phyloP scores from a whole-genome alignment of 2,329 filamentous ascomycete genomes.

The Beauveria bassiana region DNA sequence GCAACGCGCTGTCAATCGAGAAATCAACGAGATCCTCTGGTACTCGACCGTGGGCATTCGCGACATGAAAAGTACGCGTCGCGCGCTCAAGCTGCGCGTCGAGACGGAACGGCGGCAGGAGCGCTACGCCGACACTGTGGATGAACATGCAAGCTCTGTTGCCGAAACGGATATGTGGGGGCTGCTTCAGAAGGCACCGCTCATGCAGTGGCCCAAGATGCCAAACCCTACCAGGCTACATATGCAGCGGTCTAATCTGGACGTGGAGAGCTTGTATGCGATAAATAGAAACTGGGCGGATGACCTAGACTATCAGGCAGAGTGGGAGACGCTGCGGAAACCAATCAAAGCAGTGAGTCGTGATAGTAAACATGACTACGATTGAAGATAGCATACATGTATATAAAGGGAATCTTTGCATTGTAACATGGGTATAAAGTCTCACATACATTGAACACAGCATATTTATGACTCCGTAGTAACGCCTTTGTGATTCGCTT shows the following conservation, averaged over 20 bases:
- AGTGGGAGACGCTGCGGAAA: slow-evolving; percentile 33
- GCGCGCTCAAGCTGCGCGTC: slow-evolving; percentile 31
- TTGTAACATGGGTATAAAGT: slow-evolving; percentile 3
- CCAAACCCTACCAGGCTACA: slow-evolving; percentile 14
- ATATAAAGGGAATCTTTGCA: background rate
- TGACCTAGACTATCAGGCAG: slow-evolving; percentile 27
- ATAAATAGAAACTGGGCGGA: slow-evolving; percentile 32
- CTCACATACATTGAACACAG: background rate
- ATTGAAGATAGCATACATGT: background rate
- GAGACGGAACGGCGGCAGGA: slow-evolving; percentile 35
- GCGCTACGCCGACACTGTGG: slow-evolving; percentile 33
- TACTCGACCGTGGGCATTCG: slow-evolving; percentile 34
- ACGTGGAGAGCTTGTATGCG: slow-evolving; percentile 30
- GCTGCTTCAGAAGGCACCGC: slow-evolving; percentile 32
- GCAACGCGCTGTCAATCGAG: slow-evolving; percentile 23
- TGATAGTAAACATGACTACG: background rate
- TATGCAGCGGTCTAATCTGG: slow-evolving; percentile 21
- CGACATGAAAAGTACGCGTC: slow-evolving; percentile 27
- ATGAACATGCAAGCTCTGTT: slow-evolving; percentile 30
- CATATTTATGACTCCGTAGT: background rate
- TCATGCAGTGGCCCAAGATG: slow-evolving; percentile 20
- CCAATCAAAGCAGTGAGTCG: background rate
- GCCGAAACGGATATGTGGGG: slow-evolving; percentile 41
- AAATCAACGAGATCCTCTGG: slow-evolving; percentile 35
- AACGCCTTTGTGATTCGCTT: background rate